Evolutionary conservation across 352 stramenopile genomes (phyloP).

Genomic region (Blastocystis sp.): DNA sequence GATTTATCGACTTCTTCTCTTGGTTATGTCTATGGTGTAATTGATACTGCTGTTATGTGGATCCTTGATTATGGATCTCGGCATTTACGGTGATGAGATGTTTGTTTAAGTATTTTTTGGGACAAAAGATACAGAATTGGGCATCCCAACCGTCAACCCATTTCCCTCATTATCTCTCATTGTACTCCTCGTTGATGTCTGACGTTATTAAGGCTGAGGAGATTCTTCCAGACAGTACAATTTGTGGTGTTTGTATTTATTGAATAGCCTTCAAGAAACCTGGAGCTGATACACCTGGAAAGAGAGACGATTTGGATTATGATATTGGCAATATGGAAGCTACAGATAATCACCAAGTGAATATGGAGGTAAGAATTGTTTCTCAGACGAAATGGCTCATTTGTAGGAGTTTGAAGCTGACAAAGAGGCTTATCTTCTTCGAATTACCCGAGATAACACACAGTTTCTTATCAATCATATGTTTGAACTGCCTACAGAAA

Average conservation of each 20-base stretch:
- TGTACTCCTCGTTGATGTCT: background rate
- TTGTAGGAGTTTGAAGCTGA: constrained; percentile 61
- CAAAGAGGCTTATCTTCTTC: constrained; percentile 78
- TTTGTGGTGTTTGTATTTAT: background rate
- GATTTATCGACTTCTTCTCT: constrained; percentile 10
- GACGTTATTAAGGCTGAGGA: constrained; percentile 36
- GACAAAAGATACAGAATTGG: no score
- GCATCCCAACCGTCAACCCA: no score
- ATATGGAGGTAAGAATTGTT: constrained; percentile 68
- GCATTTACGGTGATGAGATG: background rate
- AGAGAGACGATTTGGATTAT: constrained; percentile 74
- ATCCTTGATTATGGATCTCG: constrained; percentile 14
- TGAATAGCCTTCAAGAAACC: constrained; percentile 55
- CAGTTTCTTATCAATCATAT: constrained; percentile 84
- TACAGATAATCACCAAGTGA: constrained; percentile 79
- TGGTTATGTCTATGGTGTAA: constrained; percentile 12
- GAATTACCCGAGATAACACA: constrained; percentile 81
- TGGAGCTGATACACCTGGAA: constrained; percentile 30
- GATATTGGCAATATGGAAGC: constrained; percentile 79
- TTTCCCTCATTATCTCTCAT: no score
- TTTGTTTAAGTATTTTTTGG: background rate
- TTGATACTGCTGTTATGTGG: constrained; percentile 52
- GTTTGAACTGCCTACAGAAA: constrained; percentile 80
- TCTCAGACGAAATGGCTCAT: background rate
- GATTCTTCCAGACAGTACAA: constrained; percentile 28